Percentiles rank a stretch among this genome's conserved stretches.
phyloP scores from a whole-genome alignment of 208 protist species.

The Leishmania turanica region DNA sequence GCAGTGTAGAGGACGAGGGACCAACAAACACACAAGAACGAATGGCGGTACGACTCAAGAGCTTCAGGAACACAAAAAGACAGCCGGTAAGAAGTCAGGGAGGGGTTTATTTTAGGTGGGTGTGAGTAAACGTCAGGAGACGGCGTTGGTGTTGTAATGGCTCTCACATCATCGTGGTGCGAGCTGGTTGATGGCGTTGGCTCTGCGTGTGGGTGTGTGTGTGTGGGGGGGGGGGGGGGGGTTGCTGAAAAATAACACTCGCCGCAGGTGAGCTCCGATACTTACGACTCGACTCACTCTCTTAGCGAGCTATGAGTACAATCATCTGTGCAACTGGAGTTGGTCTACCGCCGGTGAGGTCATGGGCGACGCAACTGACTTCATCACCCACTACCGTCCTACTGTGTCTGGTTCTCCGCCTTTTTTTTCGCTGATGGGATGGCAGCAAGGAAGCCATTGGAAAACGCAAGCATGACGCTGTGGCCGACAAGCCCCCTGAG shows the following conservation, averaged over 20 bases:
- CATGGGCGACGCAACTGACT: neutral
- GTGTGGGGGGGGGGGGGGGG: no score
- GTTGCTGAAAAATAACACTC: neutral
- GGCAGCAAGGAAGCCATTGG: neutral
- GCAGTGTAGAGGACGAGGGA: neutral
- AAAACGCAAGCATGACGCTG: neutral
- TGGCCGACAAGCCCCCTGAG: neutral
- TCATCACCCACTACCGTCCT: no score
- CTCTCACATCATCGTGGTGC: neutral
- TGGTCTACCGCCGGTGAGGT: neutral
- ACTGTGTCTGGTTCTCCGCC: neutral
- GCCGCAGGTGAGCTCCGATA: neutral
- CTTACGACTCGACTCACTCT: neutral
- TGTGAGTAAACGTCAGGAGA: neutral
- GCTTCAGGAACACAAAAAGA: neutral
- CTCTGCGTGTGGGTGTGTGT: neutral
- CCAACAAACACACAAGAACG: neutral
- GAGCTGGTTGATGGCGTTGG: neutral
- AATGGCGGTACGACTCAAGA: neutral
- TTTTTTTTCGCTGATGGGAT: neutral
- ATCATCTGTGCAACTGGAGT: neutral
- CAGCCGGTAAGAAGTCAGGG: neutral
- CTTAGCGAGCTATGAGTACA: neutral
- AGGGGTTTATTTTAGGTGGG: neutral
- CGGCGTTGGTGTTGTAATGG: neutral